A percentile compares a stretch with the other conserved stretches of the same genome.
These are phyloP conservation scores for Alternaria triticimaculans DNA, from an alignment of 2,329 filamentous ascomycete genomes.

Conservation along the genomic window DNA sequence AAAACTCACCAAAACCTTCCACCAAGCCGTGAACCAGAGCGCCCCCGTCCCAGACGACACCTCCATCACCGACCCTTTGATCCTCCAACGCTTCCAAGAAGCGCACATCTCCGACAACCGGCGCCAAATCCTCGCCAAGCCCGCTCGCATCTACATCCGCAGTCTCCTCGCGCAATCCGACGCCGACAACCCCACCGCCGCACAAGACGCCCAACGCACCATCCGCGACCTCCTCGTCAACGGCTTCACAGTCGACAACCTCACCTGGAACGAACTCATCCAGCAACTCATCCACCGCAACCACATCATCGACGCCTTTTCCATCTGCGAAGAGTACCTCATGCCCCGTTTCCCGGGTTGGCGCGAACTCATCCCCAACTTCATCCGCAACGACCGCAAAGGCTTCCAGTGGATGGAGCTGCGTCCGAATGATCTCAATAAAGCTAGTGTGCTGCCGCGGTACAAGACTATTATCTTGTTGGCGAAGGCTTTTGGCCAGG, in stretches of 20 bases:
- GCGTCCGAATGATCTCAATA: constrained; percentile 32
- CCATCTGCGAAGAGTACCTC: constrained; percentile 75
- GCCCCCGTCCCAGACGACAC: constrained; percentile 13
- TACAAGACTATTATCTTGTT: constrained; percentile 55
- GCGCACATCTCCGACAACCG: constrained; percentile 43
- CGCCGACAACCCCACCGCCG: constrained; percentile 17
- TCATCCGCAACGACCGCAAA: constrained; percentile 25
- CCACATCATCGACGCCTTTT: constrained; percentile 71
- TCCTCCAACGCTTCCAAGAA: constrained; percentile 25
- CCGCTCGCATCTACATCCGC: constrained; percentile 60
- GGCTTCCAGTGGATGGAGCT: constrained; percentile 41
- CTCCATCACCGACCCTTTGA: constrained; percentile 29
- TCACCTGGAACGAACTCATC: constrained; percentile 82
- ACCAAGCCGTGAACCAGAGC: constrained; percentile 45
- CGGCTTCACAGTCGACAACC: constrained; percentile 77
- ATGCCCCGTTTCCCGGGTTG: constrained; percentile 83
- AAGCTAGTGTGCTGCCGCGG: constrained; percentile 43
- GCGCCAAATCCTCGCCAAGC: constrained; percentile 57
- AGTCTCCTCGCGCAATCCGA: constrained; percentile 58
- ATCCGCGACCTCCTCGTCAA: constrained; percentile 63
- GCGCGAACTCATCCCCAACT: constrained; percentile 46
- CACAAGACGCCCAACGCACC: constrained; percentile 39
- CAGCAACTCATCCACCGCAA: constrained; percentile 68
- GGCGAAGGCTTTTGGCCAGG: constrained; percentile 45
- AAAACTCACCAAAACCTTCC: constrained; percentile 45